Evolutionary conservation across 1,284 basidiomycete species (phyloP), one percentile per base, ranked within the genome.

Genomic region (Ganoderma lucidum): DNA sequence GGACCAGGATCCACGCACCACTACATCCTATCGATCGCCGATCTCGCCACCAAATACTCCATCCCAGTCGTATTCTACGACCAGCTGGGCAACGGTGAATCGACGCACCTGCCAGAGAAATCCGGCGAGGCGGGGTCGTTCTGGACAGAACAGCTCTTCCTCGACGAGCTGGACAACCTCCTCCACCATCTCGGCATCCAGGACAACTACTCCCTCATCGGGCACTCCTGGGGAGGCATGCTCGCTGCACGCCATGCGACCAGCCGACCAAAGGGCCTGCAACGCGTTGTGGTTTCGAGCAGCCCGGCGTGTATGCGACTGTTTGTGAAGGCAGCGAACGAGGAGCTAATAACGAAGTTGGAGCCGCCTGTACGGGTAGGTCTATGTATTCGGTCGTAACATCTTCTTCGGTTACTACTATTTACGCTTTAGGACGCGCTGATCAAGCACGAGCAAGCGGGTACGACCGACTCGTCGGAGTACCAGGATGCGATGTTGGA

Each of bases 161-260:
- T 87, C 73, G 81, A 84, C 69, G 85, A 88, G 76, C 81, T 88
- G 17, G 80, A 83, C 37, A 85, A 83, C 68, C 75, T 88, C 4
- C 70, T 88, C 30, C 39, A 64, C 19, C 74, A 82, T 45, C 78
- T 88, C 6, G 77, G 78, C 1, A 81, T 87, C 56, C 60, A 76
- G 19, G 71, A 77, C 45, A 71, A 82, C 63, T 87, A 82, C 74
- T 80, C 81, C 66, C 70, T 88, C 4, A 69, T 84, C 4, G 86
- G 86, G 0, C 86, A 88, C 63, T 87, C 84, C 19, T 87, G 84
- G 83, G 87, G 86, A n/a, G 85, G 80, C 9, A 87, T 87, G 79
- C 77, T 87, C n/a, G 85, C 77, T 0, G 76, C 81, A 76, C 72
- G 59, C 75, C 80, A 58, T 63, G 80, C 74, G 63, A 73, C 56